Evolutionary conservation across 2,329 filamentous ascomycete species (phyloP), one percentile per base, ranked within the genome.

Genomic region (Monilinia aucupariae): DNA sequence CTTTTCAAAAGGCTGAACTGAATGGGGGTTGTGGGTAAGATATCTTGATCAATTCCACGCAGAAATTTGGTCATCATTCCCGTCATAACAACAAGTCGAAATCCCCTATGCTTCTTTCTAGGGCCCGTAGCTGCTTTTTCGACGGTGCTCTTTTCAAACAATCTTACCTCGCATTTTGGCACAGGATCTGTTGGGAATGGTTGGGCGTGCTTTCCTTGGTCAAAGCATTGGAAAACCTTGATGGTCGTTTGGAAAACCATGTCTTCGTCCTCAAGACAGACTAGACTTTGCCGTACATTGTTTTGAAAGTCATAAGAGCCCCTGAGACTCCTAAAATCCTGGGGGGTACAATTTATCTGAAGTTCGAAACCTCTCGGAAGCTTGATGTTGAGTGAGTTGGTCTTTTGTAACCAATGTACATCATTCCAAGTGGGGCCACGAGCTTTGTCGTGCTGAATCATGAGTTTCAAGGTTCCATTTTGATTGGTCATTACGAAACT

Each of bases 291-390:
- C 71, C 92, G 88, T 2, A 93, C 85, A 70, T 89, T 91, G 67
- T 82, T 83, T 32, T 89, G 90, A 73, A 96, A 93, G 64, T 96
- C 91, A 68, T 92, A 91, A 75, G 96, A 91, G 69, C 85, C 89
- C 85, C 88, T 92, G 13, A 96, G 76, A 66, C 84, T 86, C 65
- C 87, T 84, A 77, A 89, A 96, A 72, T 96, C 91, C n/a, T 83
- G 78, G 69, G 92, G 89, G 17, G 81, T 81, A 72, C 92, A 86
- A 66, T 88, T 85, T 22, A 94, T 77, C 25, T 83, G 83, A 49
- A 96, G 76, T 64, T 87, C 78, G 71, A 94, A 93, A 0, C 90
- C 90, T 67, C 90, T 85, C 0, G 90, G 88, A 22, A 96, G 77
- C 65, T 83, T 84, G 45, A 96, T 75, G 25, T 86, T 84, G 63